Evolutionary conservation across 768 basidiomycete species (phyloP), one percentile per base, ranked within the genome.

Genomic region (Obba rivulosa): DNA sequence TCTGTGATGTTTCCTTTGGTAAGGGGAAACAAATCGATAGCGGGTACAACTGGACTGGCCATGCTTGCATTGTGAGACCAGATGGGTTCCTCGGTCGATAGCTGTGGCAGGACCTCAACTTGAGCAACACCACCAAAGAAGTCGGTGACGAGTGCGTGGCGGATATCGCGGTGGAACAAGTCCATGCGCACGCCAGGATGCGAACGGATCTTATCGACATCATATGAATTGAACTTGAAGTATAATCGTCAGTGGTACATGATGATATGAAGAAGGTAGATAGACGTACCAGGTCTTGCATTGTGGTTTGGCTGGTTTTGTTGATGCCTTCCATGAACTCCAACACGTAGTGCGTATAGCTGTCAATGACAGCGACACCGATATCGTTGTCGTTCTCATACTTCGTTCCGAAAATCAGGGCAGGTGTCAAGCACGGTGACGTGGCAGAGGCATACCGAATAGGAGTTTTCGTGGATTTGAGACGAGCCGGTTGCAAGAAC

Each of bases 301-400:
- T 77, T 13, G 87, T 86, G 16, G 75, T 74, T 38, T 81, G 79
- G 41, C 84, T 87, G 0, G 94, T 94, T 67, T 96, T 96, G 69
- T 92, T 90, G 58, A 95, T 84, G 16, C 80, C 78, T 64, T 98
- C 96, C 76, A 99, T 83, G 65, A 81, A 93, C 53, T 92, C 79
- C 9, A 99, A 79, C 23, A 94, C 74, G 59, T 87, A 87, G 68
- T 98, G 96, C 0, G 95, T 98, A 62, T 81, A 99, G 13, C 83
- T 81, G 63, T 99, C 96, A 53, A 97, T 96, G 42, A 99, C 93
- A 0, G 92, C 85, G 0, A 98, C 91, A 3, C 96, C 96, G 23
- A 99, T 83, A 54, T 97, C 95, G 31, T 83, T 72, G 69, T 99
- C 96, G 60, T 89, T 91, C 62, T 91, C 87, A 58, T 97, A 84